phyloP scores from a whole-genome alignment of 1,284 basidiomycete species.

The Ustilago tritici region DNA sequence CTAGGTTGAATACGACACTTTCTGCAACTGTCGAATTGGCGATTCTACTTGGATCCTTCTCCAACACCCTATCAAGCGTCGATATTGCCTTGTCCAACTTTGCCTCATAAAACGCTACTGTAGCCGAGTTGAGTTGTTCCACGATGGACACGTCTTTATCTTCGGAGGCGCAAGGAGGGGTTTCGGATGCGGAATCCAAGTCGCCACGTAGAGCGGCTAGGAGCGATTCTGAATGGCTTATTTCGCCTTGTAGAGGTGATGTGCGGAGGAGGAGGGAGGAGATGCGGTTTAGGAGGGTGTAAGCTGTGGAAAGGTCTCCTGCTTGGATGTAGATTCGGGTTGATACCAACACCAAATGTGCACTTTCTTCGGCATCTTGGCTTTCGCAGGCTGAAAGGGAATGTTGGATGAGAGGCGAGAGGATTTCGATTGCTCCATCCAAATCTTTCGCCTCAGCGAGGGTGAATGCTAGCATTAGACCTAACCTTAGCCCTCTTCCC shows the following conservation, averaged over 20 bases:
- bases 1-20: constrained; percentile 53
- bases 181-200: constrained; percentile 5
- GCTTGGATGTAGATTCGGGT: constrained; percentile 30
- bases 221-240: not conserved
- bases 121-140: constrained; percentile 14
- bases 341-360: constrained; percentile 17
- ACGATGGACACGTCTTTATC: not conserved
- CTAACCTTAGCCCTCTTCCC: constrained; percentile 19
- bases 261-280: not conserved
- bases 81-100: constrained; percentile 31
- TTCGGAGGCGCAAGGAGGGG: not conserved
- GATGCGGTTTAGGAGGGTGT: not conserved
- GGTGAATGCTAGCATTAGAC: constrained; percentile 27
- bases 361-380: not conserved
- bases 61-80: constrained; percentile 25
- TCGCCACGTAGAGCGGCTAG: constrained; percentile 11
- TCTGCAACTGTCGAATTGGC: constrained; percentile 18
- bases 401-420: constrained; percentile 23
- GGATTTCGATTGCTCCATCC: constrained; percentile 23
- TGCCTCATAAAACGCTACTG: constrained; percentile 32
- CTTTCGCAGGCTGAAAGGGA: not conserved
- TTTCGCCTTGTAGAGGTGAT: not conserved
- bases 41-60: constrained; percentile 2
- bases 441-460: constrained; percentile 38
- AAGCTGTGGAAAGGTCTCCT: constrained; percentile 3